Percentiles rank a stretch among this genome's conserved stretches.
phyloP scores from a whole-genome alignment of 2,329 filamentous ascomycete genomes.

The Pseudocercospora vitis region DNA sequence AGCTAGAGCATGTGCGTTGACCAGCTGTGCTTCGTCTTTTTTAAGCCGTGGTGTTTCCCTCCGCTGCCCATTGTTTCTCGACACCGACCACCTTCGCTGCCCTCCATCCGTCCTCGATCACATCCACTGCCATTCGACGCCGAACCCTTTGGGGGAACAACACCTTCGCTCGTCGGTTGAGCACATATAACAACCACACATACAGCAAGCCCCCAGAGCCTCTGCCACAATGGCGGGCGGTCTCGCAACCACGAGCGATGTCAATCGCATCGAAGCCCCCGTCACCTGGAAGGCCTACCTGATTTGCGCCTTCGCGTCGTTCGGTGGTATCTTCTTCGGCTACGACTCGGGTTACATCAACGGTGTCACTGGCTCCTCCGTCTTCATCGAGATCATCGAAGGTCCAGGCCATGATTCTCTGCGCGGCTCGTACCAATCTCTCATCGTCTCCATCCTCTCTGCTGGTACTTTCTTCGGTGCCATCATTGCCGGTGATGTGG shows the following conservation, averaged over 20 bases:
- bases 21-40: not conserved
- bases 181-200: not conserved
- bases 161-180: constrained; percentile 1
- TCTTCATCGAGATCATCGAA: constrained; percentile 57
- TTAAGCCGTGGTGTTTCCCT: constrained; percentile 5
- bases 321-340: constrained; percentile 68
- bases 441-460: constrained; percentile 76
- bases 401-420: constrained; percentile 39
- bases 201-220: not conserved
- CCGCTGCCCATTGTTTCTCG: constrained; percentile 9
- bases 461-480: constrained; percentile 72
- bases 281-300: constrained; percentile 47
- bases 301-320: constrained; percentile 51
- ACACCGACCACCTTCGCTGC: not conserved
- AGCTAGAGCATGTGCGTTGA: not conserved
- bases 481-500: constrained; percentile 72
- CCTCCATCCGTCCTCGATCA: not conserved
- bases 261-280: constrained; percentile 55
- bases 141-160: not conserved
- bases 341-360: constrained; percentile 78
- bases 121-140: constrained; percentile 1
- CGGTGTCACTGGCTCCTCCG: constrained; percentile 42
- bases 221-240: constrained; percentile 24
- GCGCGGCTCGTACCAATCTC: constrained; percentile 47
- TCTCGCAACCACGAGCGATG: constrained; percentile 49